Evolutionary conservation across 192 early-diverging fungal species (phyloP).

Genomic region (Dimargaris xerosporica): DNA sequence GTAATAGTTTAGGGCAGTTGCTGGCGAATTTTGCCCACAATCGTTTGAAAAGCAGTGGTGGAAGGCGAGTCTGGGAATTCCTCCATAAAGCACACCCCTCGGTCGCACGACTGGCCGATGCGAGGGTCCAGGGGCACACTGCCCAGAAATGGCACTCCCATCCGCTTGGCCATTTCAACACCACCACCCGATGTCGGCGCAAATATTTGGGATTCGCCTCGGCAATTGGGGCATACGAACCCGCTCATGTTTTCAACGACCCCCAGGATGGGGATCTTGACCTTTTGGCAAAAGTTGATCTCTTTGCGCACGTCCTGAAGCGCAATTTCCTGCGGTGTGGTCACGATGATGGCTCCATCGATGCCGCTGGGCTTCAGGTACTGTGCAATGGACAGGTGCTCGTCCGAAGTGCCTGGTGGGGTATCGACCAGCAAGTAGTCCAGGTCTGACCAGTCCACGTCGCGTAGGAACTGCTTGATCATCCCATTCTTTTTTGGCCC

Average conservation of each 20-base stretch:
- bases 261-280: constrained; percentile 69
- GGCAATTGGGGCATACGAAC: constrained; percentile 66
- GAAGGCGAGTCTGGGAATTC: constrained; percentile 81
- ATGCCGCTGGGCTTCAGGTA: constrained; percentile 59
- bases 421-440: constrained; percentile 79
- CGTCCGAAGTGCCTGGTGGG: constrained; percentile 89
- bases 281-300: constrained; percentile 67
- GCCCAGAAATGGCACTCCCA: constrained; percentile 55
- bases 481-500: constrained; percentile 86
- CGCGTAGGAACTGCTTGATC: constrained; percentile 66
- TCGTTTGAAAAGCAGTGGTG: constrained; percentile 39
- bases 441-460: constrained; percentile 62
- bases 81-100: constrained; percentile 80
- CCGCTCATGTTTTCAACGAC: constrained; percentile 80
- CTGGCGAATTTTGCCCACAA: constrained; percentile 31
- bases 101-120: constrained; percentile 71
- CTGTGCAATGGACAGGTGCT: constrained; percentile 67
- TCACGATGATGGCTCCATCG: constrained; percentile 74
- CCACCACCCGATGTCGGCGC: constrained; percentile 42
- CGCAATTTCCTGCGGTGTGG: constrained; percentile 85
- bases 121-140: constrained; percentile 62
- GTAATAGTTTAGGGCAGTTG: not conserved
- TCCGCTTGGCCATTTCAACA: constrained; percentile 42
- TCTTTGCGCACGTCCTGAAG: constrained; percentile 66
- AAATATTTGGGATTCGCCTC: constrained; percentile 65